A percentile compares a stretch with the other conserved stretches of the same genome.
Conservation (phyloP, 2,329 filamentous ascomycete species). For the Hymenoscyphus linearis region DNA sequence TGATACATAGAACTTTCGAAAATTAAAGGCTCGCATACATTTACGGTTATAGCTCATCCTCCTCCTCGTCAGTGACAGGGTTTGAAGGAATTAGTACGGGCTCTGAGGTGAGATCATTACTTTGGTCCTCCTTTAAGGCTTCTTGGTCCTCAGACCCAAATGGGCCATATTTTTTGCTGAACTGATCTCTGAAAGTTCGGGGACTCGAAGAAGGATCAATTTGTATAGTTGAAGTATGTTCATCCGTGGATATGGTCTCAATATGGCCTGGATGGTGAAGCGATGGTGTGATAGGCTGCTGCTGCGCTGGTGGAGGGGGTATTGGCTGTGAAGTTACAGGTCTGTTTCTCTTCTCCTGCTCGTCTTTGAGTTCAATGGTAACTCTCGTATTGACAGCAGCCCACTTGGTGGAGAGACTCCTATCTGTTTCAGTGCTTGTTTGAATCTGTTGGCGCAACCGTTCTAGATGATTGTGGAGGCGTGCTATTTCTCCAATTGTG, state of each 20-base stretch:
- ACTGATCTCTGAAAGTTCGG: background rate
- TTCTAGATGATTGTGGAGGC: background rate
- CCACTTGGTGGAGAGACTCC: background rate
- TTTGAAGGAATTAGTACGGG: background rate
- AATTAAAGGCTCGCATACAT: background rate
- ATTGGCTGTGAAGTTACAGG: background rate
- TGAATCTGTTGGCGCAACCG: background rate
- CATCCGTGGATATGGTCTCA: background rate
- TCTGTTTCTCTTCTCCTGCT: background rate
- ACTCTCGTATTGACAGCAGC: background rate
- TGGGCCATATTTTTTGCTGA: background rate
- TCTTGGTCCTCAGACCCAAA: background rate
- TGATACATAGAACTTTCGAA: background rate
- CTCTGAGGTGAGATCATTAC: background rate
- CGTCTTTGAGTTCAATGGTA: background rate
- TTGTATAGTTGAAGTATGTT: background rate
- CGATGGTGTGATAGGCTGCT: background rate
- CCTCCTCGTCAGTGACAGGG: background rate
- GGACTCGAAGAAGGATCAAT: background rate
- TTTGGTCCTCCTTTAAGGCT: background rate
- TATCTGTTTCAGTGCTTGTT: background rate
- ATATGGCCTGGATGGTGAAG: background rate
- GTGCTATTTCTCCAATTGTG: background rate
- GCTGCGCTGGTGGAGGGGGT: background rate
- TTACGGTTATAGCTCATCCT: background rate